These are phyloP conservation scores for Dentipellis sp. DNA, from an alignment of 768 basidiomycete genomes.

Conservation along the genomic window DNA sequence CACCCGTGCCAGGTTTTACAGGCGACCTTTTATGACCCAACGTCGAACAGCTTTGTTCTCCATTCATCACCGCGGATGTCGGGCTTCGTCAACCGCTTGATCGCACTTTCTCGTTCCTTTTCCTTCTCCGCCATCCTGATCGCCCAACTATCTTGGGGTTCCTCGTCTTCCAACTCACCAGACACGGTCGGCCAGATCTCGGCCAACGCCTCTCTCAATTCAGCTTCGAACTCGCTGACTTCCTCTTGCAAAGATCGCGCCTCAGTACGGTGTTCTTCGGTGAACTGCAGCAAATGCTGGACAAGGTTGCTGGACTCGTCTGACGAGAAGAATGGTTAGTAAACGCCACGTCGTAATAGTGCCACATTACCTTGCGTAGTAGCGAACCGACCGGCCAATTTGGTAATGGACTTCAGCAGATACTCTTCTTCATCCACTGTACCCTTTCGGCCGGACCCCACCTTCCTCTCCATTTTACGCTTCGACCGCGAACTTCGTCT, in stretches of 20 bases:
- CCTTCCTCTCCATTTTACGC: constrained; percentile 78
- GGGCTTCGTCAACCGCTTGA: constrained; percentile 9
- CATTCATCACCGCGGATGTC: constrained; percentile 9
- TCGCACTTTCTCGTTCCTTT: constrained; percentile 10
- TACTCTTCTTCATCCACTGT: constrained; percentile 97
- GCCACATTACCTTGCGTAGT: constrained; percentile 49
- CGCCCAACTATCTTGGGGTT: constrained; percentile 12
- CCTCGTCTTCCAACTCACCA: constrained; percentile 23
- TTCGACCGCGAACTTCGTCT: constrained; percentile 77
- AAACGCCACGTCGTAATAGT: neutral
- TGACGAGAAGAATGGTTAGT: constrained; percentile 21
- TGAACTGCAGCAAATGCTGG: constrained; percentile 69
- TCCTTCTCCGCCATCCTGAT: constrained; percentile 11
- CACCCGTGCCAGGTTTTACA: neutral
- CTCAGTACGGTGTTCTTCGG: constrained; percentile 56
- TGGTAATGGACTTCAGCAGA: constrained; percentile 72
- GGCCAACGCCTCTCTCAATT: constrained; percentile 47
- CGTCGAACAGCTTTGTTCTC: constrained; percentile 7
- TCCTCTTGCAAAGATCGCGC: constrained; percentile 56
- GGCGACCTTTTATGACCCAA: neutral
- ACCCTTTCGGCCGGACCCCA: constrained; percentile 84
- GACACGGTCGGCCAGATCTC: constrained; percentile 53
- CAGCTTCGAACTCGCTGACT: constrained; percentile 44
- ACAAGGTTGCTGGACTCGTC: constrained; percentile 62
- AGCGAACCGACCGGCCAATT: constrained; percentile 57